Conservation (phyloP, 2,329 filamentous ascomycete genomes). For the Camillea tinctor region DNA sequence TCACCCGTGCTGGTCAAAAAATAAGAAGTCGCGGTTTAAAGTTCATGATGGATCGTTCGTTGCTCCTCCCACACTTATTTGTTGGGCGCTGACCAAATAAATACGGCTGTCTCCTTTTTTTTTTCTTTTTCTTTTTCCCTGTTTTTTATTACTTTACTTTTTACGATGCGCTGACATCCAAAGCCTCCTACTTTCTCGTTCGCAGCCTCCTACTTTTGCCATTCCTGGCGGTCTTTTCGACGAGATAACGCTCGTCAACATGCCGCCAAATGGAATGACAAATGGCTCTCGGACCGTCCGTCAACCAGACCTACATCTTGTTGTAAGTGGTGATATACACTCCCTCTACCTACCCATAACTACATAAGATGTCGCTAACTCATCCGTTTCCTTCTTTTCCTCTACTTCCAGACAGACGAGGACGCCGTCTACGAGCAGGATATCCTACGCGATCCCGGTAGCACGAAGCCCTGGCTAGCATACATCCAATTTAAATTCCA, state of each 20-base stretch:
- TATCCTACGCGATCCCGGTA: slow-evolving; percentile 79
- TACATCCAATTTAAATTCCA: slow-evolving; percentile 90
- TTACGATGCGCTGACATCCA: slow-evolving; percentile 21
- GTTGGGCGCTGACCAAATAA: not conserved
- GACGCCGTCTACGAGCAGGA: slow-evolving; percentile 97
- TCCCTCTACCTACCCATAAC: not conserved
- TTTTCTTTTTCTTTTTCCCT: not conserved
- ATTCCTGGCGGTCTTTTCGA: slow-evolving; percentile 18
- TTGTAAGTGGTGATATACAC: slow-evolving; percentile 42
- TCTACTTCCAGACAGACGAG: slow-evolving; percentile 64
- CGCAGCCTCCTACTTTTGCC: slow-evolving; percentile 4
- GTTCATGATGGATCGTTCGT: slow-evolving; percentile 10
- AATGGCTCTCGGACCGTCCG: slow-evolving; percentile 33
- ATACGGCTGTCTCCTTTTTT: not conserved
- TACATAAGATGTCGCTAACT: no score
- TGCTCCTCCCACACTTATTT: slow-evolving; percentile 4
- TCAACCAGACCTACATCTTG: slow-evolving; percentile 47
- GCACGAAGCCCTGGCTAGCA: slow-evolving; percentile 89
- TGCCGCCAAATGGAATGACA: slow-evolving; percentile 32
- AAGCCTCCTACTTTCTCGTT: slow-evolving; percentile 7
- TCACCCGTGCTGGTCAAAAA: slow-evolving; percentile 15
- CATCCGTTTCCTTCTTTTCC: not conserved
- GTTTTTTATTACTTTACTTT: slow-evolving; percentile 3
- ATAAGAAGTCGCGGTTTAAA: slow-evolving; percentile 15
- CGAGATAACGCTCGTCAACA: slow-evolving; percentile 22